Evolutionary conservation across 176 grass and related monocot species (phyloP).

Genomic region (Aegilops speltoides): DNA sequence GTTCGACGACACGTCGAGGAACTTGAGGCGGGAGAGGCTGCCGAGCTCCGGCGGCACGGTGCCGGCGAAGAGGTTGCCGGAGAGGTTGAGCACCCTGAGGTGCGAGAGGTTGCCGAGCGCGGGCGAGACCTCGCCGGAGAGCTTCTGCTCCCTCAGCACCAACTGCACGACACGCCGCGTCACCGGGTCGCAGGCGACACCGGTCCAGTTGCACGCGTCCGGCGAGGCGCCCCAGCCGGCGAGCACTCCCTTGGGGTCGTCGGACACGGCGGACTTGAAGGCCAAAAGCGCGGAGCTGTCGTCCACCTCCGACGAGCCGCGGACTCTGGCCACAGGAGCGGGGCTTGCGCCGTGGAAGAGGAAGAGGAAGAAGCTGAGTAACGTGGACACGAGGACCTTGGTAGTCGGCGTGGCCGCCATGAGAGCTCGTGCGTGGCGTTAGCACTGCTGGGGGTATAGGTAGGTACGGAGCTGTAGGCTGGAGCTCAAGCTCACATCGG

Average conservation of each 20-base stretch:
- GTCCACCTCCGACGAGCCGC: not conserved
- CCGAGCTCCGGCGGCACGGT: conserved; percentile 38
- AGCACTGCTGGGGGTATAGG: not conserved
- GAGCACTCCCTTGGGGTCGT: conserved; percentile 41
- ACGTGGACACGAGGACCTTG: not conserved
- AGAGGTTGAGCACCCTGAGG: conserved; percentile 61
- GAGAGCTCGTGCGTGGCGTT: conserved; percentile 8
- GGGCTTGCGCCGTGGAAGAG: not conserved
- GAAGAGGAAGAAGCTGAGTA: not conserved
- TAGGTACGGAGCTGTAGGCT: not conserved
- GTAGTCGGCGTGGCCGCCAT: conserved; percentile 21
- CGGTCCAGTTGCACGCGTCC: conserved; percentile 77
- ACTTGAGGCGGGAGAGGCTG: conserved; percentile 20
- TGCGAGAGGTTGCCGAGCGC: conserved; percentile 65
- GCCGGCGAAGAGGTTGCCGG: conserved; percentile 43
- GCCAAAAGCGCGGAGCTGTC: conserved; percentile 52
- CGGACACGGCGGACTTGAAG: conserved; percentile 48
- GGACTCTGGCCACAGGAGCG: not conserved
- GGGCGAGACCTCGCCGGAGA: conserved; percentile 55
- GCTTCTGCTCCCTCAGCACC: conserved; percentile 31
- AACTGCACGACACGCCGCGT: conserved; percentile 45
- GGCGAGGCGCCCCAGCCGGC: conserved; percentile 33
- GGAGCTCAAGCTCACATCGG: conserved; percentile 26
- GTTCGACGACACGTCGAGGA: conserved; percentile 35
- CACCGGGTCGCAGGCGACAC: conserved; percentile 50